Evolutionary conservation across 441 rosid genomes (phyloP), one percentile per base, ranked within the genome.

Genomic region (Gossypium gossypioides): DNA sequence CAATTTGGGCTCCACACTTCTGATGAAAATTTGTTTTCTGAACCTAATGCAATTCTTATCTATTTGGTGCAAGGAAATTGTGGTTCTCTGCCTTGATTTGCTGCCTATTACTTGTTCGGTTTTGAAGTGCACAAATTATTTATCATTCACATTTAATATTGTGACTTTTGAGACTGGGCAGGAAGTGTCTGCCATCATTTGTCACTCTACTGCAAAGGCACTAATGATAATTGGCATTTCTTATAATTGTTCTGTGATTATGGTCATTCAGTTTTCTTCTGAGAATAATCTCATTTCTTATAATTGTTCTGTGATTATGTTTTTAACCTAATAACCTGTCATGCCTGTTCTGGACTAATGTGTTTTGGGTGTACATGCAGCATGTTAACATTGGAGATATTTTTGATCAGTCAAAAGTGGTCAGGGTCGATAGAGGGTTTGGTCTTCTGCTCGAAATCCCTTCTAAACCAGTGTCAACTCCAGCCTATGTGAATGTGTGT

Each of bases 381-480:
- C 86, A 81, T 79, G 87, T 84, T 66, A 82, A 81, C 70, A 73
- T 85, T 68, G 99, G 99, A 72, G 91, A 81, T 78, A 92, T 92
- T 80, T 88, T 84, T 76, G 99, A 92, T 62, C 84, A 74, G 59
- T 86, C 98, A 77, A 92, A 87, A 84, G 89, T 96, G 54, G 81
- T 92, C 52, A 86, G 99, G 82, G 87, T 96, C 69, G 99, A 96
- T 75, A 90, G 84, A 80, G 86, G 87, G 75, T 75, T 82, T 40
- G 99, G 99, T 57, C 91, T 96, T 83, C 84, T 92, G 82, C 93
- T 96, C 68, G 98, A 92, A 74, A 83, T 96, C 75, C 98, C 97
- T 59, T 86, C 96, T 50, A 56, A 69, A 74, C 92, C 98, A 3
- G 74, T 64, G 15, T 78, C 94, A 54, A 83, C 86, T 50, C 93